Conservation (phyloP, 139 green algal genomes). For the Spirogloea muscicola region DNA sequence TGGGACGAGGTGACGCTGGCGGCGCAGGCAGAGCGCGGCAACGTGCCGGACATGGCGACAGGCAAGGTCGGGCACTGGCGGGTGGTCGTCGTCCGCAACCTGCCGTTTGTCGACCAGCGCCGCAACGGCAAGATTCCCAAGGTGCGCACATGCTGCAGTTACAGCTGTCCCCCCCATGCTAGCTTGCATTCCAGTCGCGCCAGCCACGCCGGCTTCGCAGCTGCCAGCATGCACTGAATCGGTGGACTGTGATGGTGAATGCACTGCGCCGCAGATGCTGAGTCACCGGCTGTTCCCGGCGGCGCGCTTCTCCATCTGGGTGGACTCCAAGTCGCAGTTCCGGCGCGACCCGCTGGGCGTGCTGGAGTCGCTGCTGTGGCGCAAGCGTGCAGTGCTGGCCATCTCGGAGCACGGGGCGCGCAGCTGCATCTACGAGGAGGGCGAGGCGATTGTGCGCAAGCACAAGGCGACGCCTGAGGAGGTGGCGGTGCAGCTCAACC, state of each 20-base stretch:
- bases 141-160: conserved; percentile 7
- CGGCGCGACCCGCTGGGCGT: conserved; percentile 31
- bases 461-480: conserved; percentile 36
- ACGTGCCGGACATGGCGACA: not conserved
- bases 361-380: conserved; percentile 33
- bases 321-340: conserved; percentile 44
- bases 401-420: conserved; percentile 36
- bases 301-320: conserved; percentile 37
- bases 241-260: no score
- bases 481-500: conserved; percentile 29
- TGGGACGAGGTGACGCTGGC: conserved; percentile 30
- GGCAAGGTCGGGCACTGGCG: conserved; percentile 24
- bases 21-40: not conserved
- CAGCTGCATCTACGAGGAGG: conserved; percentile 29
- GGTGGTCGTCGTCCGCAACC: conserved; percentile 18
- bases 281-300: conserved; percentile 26
- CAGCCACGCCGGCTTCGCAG: no score
- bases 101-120: conserved; percentile 39
- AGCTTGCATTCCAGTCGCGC: no score
- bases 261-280: conserved; percentile 24
- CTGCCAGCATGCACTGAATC: no score
- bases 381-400: conserved; percentile 1
- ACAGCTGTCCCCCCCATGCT: no score
- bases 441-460: conserved; percentile 36
- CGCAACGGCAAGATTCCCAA: conserved; percentile 41